Conservation (phyloP, 257 asterid genomes). For the Solanum chilense region DNA sequence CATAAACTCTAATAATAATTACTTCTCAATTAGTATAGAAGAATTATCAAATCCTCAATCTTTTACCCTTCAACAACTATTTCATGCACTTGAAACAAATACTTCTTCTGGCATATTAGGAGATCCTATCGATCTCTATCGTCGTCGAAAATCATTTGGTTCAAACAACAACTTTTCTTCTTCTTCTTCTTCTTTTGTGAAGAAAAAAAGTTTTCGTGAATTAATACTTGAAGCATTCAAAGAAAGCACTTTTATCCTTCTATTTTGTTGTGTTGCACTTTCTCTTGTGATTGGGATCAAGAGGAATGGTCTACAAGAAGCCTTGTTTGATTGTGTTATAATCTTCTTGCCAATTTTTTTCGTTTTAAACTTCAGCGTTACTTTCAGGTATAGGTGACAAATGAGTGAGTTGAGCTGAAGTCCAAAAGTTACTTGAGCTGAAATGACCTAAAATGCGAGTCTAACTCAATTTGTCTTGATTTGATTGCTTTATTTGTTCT, state of each 20-base stretch:
- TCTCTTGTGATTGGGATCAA: constrained; percentile 19
- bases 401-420: background rate
- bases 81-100: constrained; percentile 10
- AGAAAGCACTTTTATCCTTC: constrained; percentile 21
- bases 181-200: background rate
- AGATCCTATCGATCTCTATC: constrained; percentile 6
- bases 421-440: background rate
- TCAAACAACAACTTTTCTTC: background rate
- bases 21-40: constrained; percentile 10
- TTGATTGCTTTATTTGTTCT: background rate
- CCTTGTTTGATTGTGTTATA: constrained; percentile 6
- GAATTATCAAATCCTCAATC: constrained; percentile 2
- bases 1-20: background rate
- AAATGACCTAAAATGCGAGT: background rate
- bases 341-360: constrained; percentile 6
- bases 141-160: constrained; percentile 18
- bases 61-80: background rate
- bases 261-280: constrained; percentile 23
- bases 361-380: background rate
- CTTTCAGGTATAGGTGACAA: background rate
- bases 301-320: constrained; percentile 15
- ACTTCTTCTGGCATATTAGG: constrained; percentile 15
- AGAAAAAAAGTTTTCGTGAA: background rate
- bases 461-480: background rate
- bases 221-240: constrained; percentile 10